phyloP scores from a whole-genome alignment of 2,329 filamentous ascomycete species.

The Claviceps digitariae region DNA sequence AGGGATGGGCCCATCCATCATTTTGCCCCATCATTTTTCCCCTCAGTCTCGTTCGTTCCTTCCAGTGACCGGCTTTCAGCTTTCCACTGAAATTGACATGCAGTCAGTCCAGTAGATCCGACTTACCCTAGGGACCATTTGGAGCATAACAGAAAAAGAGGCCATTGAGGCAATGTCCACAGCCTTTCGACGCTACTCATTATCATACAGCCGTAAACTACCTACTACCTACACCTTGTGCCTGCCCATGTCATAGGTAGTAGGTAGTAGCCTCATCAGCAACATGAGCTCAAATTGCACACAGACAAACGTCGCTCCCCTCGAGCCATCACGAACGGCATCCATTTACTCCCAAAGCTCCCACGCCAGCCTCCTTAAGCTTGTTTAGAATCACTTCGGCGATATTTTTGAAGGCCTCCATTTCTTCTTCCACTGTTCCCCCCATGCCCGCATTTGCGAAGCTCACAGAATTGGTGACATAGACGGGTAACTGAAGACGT shows the following conservation, averaged over 20 bases:
- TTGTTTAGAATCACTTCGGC: constrained; percentile 46
- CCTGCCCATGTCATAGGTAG: background rate
- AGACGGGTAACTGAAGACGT: constrained; percentile 60
- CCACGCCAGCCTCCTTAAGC: constrained; percentile 12
- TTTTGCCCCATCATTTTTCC: background rate
- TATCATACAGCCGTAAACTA: background rate
- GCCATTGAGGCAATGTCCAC: too few relatives aligned
- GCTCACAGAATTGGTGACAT: constrained; percentile 79
- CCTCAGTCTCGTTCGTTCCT: background rate
- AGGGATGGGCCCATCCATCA: background rate
- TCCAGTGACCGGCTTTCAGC: too few relatives aligned
- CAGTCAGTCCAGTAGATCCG: too few relatives aligned
- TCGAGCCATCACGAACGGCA: background rate
- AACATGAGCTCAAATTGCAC: background rate
- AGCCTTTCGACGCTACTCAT: background rate
- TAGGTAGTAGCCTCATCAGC: background rate
- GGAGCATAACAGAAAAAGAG: background rate
- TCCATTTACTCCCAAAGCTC: constrained; percentile 1
- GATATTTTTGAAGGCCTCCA: constrained; percentile 70
- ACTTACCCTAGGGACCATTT: background rate
- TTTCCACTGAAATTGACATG: too few relatives aligned
- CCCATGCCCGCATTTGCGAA: constrained; percentile 61
- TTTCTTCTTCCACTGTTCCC: constrained; percentile 81
- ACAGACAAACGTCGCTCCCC: background rate
- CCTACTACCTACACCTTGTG: background rate